A percentile compares a stretch with the other conserved stretches of the same genome.
These are phyloP conservation scores for Serendipita sp. DNA, from an alignment of 768 basidiomycete genomes.

Conservation along the genomic window DNA sequence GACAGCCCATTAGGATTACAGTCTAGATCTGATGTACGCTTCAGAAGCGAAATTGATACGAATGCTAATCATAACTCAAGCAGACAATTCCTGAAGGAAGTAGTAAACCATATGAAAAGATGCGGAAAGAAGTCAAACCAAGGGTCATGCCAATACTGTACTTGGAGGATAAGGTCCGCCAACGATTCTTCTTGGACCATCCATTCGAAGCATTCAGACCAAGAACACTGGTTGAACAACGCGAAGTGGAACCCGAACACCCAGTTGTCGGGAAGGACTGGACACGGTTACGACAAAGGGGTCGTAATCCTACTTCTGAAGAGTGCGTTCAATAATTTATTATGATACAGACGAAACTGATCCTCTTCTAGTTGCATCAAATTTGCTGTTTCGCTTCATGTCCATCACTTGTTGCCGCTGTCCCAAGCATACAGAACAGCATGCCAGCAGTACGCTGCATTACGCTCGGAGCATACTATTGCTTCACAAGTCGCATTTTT, in stretches of 20 bases:
- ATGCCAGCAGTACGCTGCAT: conserved; percentile 70
- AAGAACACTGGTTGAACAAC: conserved; percentile 55
- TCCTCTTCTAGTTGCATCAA: conserved; percentile 43
- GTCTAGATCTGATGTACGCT: not conserved
- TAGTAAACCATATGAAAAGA: conserved; percentile 9
- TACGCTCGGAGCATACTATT: conserved; percentile 72
- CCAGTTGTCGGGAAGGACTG: conserved; percentile 45
- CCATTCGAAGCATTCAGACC: conserved; percentile 90
- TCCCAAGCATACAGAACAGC: conserved; percentile 67
- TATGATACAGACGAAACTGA: conserved; percentile 8
- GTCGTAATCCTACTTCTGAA: conserved; percentile 69
- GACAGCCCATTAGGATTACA: conserved; percentile 23
- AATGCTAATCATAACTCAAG: not conserved
- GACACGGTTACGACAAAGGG: conserved; percentile 66
- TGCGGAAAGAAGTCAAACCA: conserved; percentile 15
- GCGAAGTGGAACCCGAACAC: conserved; percentile 36
- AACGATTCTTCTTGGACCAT: conserved; percentile 89
- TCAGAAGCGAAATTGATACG: not conserved
- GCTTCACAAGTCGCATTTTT: conserved; percentile 56
- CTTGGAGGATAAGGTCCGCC: conserved; percentile 68
- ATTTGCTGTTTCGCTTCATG: conserved; percentile 65
- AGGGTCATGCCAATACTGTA: conserved; percentile 49
- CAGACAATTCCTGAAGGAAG: too few species aligned
- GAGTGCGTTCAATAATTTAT: conserved; percentile 42
- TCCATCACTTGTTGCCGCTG: conserved; percentile 43